These are phyloP conservation scores for Verticillium albo-atrum DNA, from an alignment of 2,329 filamentous ascomycete genomes.

Conservation along the genomic window DNA sequence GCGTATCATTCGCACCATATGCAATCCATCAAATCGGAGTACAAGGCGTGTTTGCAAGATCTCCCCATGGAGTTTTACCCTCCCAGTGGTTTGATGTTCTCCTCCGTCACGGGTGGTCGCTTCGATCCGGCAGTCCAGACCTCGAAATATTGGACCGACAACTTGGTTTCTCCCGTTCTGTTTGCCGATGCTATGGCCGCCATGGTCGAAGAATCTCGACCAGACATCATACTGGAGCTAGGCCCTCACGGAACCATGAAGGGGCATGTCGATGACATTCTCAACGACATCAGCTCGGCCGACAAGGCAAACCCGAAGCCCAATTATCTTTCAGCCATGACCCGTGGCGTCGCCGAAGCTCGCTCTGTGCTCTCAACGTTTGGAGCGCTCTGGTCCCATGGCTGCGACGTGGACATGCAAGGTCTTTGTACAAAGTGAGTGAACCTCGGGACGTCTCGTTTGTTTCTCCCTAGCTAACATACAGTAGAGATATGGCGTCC, in stretches of 20 bases:
- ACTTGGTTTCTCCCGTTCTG: slow-evolving; percentile 39
- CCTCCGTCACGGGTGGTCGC: slow-evolving; percentile 30
- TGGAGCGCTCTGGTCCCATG: slow-evolving; percentile 32
- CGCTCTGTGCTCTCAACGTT: slow-evolving; percentile 23
- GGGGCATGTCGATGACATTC: slow-evolving; percentile 31
- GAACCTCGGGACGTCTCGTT: background rate
- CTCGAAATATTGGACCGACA: slow-evolving; percentile 38
- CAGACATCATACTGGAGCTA: slow-evolving; percentile 34
- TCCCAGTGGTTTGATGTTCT: slow-evolving; percentile 28
- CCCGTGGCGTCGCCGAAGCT: slow-evolving; percentile 16
- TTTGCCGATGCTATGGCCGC: slow-evolving; percentile 34
- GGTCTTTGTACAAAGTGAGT: slow-evolving; percentile 18
- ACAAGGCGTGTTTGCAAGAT: slow-evolving; percentile 20
- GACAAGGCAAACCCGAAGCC: background rate
- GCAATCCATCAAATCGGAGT: slow-evolving; percentile 30
- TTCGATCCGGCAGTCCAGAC: background rate
- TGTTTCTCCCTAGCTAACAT: slow-evolving; percentile 1
- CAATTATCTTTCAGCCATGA: slow-evolving; percentile 20
- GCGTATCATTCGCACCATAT: slow-evolving; percentile 44
- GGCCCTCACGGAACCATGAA: slow-evolving; percentile 32
- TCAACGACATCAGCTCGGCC: slow-evolving; percentile 11
- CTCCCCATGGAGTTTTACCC: slow-evolving; percentile 8
- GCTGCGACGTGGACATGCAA: slow-evolving; percentile 24
- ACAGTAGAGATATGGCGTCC: slow-evolving; percentile 1
- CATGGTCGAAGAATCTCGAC: slow-evolving; percentile 25